A percentile compares a stretch with the other conserved stretches of the same genome.
phyloP scores from a whole-genome alignment of 83 land plant genomes.

The Larix sibirica region DNA sequence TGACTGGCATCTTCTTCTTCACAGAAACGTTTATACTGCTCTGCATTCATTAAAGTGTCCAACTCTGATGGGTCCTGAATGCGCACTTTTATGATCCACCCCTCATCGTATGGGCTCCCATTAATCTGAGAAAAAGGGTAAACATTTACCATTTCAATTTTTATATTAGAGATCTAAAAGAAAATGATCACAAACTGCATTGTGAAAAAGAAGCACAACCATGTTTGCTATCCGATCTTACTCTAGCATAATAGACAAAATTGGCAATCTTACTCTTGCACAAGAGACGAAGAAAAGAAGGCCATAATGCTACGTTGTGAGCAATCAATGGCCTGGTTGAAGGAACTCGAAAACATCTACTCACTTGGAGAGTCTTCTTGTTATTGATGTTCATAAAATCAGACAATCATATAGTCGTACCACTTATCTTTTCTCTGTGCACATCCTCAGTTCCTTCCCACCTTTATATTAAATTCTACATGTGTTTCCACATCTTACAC shows the following conservation, averaged over 20 bases:
- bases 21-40: constrained; percentile 67
- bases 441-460: not conserved
- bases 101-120: constrained; percentile 76
- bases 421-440: not conserved
- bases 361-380: not conserved
- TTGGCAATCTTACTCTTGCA: not conserved
- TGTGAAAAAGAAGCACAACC: not conserved
- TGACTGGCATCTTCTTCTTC: constrained; percentile 78
- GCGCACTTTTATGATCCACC: constrained; percentile 88
- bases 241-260: not conserved
- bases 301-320: no score
- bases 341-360: no score
- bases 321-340: no score
- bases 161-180: not conserved
- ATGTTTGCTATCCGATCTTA: not conserved
- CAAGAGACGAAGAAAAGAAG: no score
- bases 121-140: constrained; percentile 50
- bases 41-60: constrained; percentile 62
- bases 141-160: not conserved
- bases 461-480: not conserved
- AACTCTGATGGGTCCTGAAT: constrained; percentile 65
- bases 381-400: not conserved
- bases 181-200: not conserved
- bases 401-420: not conserved
- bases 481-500: not conserved